Conservation (phyloP, 306 rosid genomes). For the Fagus crenata region DNA sequence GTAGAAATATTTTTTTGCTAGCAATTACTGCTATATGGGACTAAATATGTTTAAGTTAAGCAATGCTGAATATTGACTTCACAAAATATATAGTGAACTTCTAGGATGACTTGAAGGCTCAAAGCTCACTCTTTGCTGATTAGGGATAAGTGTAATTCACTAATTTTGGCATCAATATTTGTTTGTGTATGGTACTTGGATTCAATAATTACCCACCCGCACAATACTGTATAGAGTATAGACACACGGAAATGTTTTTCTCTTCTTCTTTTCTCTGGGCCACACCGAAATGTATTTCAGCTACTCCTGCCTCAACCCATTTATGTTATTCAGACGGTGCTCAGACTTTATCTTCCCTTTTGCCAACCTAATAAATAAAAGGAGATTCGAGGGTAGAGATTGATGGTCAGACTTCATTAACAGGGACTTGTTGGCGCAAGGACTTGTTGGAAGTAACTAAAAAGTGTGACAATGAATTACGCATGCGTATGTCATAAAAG, state of each 20-base stretch:
- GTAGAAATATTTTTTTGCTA: no score
- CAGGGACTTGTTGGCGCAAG: no score
- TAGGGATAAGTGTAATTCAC: background rate
- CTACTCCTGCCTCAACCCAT: slow-evolving; percentile 1
- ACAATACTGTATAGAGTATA: background rate
- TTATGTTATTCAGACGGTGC: slow-evolving; percentile 30
- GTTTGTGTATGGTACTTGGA: background rate
- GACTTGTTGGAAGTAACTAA: no score
- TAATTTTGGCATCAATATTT: background rate
- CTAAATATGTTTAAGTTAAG: no score
- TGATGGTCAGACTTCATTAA: background rate
- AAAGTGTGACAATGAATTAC: no score
- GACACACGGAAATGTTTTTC: background rate
- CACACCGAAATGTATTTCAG: background rate
- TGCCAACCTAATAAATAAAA: slow-evolving; percentile 26
- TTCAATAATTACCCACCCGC: background rate
- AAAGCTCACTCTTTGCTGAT: background rate
- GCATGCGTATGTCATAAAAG: no score
- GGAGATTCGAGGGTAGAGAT: background rate
- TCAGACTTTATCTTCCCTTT: background rate
- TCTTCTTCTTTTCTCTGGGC: no score
- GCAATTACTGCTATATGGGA: no score
- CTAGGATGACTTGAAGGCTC: background rate
- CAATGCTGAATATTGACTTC: no score
- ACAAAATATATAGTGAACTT: no score